Conservation (phyloP, 768 basidiomycete genomes). For the Cystofilobasidium capitatum region DNA sequence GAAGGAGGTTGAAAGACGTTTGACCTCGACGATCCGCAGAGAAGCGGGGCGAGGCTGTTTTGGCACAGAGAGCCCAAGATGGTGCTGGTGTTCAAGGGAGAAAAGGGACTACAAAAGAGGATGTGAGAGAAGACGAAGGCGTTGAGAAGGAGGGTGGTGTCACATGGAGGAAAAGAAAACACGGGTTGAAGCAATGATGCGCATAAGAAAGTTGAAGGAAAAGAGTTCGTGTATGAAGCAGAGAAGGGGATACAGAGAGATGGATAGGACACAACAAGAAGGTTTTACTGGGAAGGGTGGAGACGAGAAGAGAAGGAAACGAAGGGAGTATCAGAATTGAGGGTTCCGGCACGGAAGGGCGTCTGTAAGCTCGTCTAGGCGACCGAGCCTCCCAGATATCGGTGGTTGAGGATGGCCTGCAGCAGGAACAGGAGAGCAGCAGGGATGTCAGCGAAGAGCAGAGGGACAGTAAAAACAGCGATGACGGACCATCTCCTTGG, state of each 20-base stretch:
- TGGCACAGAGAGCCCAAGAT: too few relatives aligned
- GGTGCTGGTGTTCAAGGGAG: too few relatives aligned
- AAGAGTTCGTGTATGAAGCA: neutral
- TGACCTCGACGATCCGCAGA: neutral
- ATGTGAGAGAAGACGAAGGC: neutral
- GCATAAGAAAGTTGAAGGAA: neutral
- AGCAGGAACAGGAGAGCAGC: neutral
- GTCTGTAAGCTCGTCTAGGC: neutral
- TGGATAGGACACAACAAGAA: neutral
- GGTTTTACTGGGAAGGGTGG: neutral
- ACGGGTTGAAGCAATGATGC: neutral
- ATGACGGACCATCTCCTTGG: slow-evolving; percentile 18
- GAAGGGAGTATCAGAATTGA: neutral
- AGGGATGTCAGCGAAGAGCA: neutral
- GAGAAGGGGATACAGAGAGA: neutral
- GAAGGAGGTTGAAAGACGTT: neutral
- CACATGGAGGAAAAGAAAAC: neutral
- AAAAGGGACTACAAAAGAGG: too few relatives aligned
- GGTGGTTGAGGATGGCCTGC: slow-evolving; percentile 22
- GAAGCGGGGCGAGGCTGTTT: too few relatives aligned
- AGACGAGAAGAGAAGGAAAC: neutral
- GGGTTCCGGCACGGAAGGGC: neutral
- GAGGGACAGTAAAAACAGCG: neutral
- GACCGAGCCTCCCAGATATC: slow-evolving; percentile 10
- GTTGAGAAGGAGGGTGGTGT: neutral